Evolutionary conservation across 2,329 filamentous ascomycete species (phyloP).

Genomic region (Beauveria rudraprayagi): DNA sequence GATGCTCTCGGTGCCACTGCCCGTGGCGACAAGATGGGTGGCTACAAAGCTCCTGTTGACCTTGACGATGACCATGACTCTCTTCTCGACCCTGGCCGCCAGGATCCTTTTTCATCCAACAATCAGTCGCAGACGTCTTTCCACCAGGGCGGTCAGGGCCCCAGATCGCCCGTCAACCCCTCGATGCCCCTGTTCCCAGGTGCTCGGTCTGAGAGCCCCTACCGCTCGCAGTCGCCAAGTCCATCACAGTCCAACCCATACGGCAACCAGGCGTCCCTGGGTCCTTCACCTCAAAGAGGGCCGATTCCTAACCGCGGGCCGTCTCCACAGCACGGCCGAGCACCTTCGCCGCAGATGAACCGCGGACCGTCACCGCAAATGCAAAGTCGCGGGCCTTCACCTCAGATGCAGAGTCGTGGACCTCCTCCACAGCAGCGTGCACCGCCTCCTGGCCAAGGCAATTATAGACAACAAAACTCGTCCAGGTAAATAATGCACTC

Average conservation of each 20-base stretch:
- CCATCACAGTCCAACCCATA: constrained; percentile 12
- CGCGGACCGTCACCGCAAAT: constrained; percentile 4
- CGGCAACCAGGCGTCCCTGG: constrained; percentile 14
- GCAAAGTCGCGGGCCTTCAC: background rate
- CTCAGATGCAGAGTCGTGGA: background rate
- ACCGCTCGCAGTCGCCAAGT: constrained; percentile 27
- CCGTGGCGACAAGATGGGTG: constrained; percentile 60
- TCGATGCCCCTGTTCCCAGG: constrained; percentile 36
- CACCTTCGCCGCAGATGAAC: constrained; percentile 3
- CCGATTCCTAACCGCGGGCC: constrained; percentile 9
- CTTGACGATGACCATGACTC: constrained; percentile 36
- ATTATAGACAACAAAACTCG: constrained; percentile 29
- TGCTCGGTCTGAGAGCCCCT: constrained; percentile 28
- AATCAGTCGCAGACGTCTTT: constrained; percentile 21
- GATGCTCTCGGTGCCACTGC: constrained; percentile 89
- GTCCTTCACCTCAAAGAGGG: constrained; percentile 4
- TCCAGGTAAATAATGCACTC: constrained; percentile 25
- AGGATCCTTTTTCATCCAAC: constrained; percentile 25
- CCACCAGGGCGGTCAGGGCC: constrained; percentile 21
- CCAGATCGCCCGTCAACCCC: constrained; percentile 33
- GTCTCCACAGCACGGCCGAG: constrained; percentile 2
- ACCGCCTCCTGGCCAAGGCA: constrained; percentile 14
- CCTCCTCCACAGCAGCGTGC: constrained; percentile 20
- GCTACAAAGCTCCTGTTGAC: constrained; percentile 37
- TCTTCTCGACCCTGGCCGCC: constrained; percentile 30